Base-by-base conservation (phyloP, 2,329 filamentous ascomycete genomes). In the Pseudogymnoascus sp. region DNA sequence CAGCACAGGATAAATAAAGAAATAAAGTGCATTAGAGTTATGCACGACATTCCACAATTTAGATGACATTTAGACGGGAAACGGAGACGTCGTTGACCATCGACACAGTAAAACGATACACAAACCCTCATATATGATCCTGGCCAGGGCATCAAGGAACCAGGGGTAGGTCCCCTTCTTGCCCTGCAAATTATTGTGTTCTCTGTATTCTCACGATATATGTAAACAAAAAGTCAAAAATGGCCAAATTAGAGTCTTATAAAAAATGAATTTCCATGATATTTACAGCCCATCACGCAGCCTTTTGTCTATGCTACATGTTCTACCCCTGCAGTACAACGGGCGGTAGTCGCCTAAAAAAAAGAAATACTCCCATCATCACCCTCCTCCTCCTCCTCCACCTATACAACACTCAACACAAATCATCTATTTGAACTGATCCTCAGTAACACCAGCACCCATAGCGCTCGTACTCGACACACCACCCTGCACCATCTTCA, bases 391-490 rank as follows among this genome's bases (percentile, higher is more conserved):
- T n/a, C n/a, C n/a, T n/a, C n/a, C n/a, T n/a, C n/a, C n/a, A n/a
- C n/a, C n/a, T n/a, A n/a, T n/a, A n/a, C n/a, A n/a, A n/a, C n/a
- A n/a, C n/a, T n/a, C n/a, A n/a, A n/a, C n/a, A n/a, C n/a, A n/a
- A 41, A 35, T 39, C 60, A 58, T 53, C 57, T 64, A 79, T 64
- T 91, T 87, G 75, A 99, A 99, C 77, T 99, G 94, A 71, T 97
- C 92, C 80, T 99, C 94, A 1, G 94, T 99, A 62, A 99, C 94
- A 63, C 94, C 94, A 78, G 91, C 90, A 35, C 93, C 94, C 94
- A 99, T 99, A 18, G 94, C 94, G 63, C 90, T 90, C 1, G 93
- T 97, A 65, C 87, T 91, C 74, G 87, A 92, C 61, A 97, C 86
- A 66, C 94, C 94, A 2, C 94, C 94, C 4, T 87, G 92, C 35